Base-by-base conservation (phyloP, 2,329 filamentous ascomycete genomes). In the Parasarocladium wereldwijsianum region DNA sequence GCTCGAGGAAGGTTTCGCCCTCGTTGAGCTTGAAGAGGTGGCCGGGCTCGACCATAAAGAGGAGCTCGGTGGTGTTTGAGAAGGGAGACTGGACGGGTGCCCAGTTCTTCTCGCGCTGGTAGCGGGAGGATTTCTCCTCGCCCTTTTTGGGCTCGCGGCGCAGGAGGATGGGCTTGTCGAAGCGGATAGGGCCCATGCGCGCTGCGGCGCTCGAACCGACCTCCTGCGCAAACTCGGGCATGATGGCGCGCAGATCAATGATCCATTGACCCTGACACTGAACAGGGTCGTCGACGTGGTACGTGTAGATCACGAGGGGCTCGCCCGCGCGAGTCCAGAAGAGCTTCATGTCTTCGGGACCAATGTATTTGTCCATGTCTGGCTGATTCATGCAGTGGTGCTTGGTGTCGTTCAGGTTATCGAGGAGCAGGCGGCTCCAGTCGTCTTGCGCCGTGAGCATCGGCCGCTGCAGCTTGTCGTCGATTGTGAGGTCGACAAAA, bases 61-160 rank as follows among this genome's bases (percentile, higher is more conserved):
- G 26, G 8, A 29, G 26, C 11, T 29, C n/a, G 8, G 24, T 22
- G 26, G 29, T 17, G 8, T 10, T 6, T 19, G 11, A 15, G 10
- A 33, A 22, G 4, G 32, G 32, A 17, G 31, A 22, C 26, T 33
- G 32, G 3, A 25, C 21, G 8, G 21, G 26, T 9, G 32, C 32
- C 32, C 32, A 33, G 26, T 33, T 33, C 32, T 33, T 33, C 19
- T 33, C 32, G n/a, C 32, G 26, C 26, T 33, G 32, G 19, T 29
- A 33, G 19, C 21, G 19, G 7, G 26, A 10, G 20, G 29, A 13
- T 3, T 12, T 16, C 26, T 33, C 32, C 12, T 33, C 15, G 14
- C 32, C 32, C 8, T 21, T 7, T 8, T 20, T 19, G 11, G 32
- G 13, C 8, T 12, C 17, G 6, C 32, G 32, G 16, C 20, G 26